Percentiles rank a stretch among this genome's conserved stretches.
Conservation (phyloP, 805 yeast species). For the Zygoascus tannicola region DNA sequence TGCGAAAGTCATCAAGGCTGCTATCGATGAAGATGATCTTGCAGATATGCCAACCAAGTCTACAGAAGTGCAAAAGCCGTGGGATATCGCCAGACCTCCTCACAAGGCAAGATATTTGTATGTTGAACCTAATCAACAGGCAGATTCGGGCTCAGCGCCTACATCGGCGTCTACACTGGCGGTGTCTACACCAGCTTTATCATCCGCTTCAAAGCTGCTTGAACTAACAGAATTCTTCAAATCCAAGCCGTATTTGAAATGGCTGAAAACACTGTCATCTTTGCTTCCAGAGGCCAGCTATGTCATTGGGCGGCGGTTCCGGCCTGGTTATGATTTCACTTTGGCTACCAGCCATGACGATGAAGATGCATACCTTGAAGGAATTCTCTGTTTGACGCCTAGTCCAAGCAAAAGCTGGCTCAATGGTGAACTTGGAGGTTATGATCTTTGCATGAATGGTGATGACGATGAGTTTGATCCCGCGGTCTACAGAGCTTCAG, state of each 20-base stretch:
- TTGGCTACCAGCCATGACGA: conserved; percentile 60
- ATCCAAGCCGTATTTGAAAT: conserved; percentile 55
- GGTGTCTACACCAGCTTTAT: neutral
- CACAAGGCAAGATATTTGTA: conserved; percentile 85
- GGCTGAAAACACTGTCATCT: conserved; percentile 56
- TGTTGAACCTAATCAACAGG: conserved; percentile 29
- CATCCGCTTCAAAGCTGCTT: conserved; percentile 29
- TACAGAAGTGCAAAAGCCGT: conserved; percentile 53
- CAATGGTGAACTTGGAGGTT: conserved; percentile 84
- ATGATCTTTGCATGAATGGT: conserved; percentile 72
- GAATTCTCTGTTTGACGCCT: conserved; percentile 76
- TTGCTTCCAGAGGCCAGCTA: conserved; percentile 54
- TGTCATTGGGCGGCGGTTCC: conserved; percentile 69
- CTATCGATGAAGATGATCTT: conserved; percentile 46
- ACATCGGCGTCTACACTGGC: neutral
- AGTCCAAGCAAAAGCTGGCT: conserved; percentile 79
- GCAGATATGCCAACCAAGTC: conserved; percentile 44
- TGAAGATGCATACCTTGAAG: conserved; percentile 51
- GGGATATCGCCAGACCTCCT: conserved; percentile 90
- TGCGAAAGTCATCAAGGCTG: conserved; percentile 37
- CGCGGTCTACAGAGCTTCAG: conserved; percentile 54
- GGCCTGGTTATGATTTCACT: conserved; percentile 93
- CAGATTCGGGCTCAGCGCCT: neutral
- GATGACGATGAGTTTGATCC: conserved; percentile 57
- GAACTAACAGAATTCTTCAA: conserved; percentile 51